Evolutionary conservation across 352 stramenopile genomes (phyloP).

Genomic region (Aphanomyces astaci): DNA sequence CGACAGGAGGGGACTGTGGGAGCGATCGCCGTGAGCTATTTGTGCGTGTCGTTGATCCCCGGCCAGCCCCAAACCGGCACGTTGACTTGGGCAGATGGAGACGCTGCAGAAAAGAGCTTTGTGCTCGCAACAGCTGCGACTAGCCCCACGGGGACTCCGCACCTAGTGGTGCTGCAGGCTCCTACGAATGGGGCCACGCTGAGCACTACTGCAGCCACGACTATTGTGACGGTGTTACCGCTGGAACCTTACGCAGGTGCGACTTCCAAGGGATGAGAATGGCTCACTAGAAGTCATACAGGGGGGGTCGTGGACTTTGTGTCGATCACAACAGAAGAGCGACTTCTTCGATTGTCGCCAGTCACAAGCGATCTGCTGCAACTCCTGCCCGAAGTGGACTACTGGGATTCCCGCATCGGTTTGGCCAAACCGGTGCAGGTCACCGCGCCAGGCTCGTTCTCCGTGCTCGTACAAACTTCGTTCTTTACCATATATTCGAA

Average conservation of each 20-base stretch:
- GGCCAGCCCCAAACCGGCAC: not conserved
- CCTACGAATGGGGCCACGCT: not conserved
- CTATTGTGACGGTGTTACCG: not conserved
- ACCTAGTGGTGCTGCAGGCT: not conserved
- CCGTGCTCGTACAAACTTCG: constrained; percentile 31
- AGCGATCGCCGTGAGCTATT: constrained; percentile 28
- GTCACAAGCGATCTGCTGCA: not conserved
- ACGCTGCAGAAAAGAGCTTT: constrained; percentile 40
- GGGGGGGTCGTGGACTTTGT: constrained; percentile 54
- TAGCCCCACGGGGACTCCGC: not conserved
- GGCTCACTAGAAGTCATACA: not conserved
- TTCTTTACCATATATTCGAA: not conserved
- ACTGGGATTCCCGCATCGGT: constrained; percentile 43
- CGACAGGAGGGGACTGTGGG: constrained; percentile 48
- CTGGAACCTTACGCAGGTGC: not conserved
- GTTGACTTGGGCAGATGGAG: constrained; percentile 47
- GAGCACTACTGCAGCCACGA: not conserved
- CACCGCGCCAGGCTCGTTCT: constrained; percentile 31
- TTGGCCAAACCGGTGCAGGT: constrained; percentile 41
- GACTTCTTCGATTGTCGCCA: not conserved
- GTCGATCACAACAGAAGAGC: not conserved
- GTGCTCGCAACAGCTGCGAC: constrained; percentile 30
- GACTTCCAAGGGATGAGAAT: too few species aligned
- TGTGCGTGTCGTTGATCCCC: constrained; percentile 23
- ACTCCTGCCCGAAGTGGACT: constrained; percentile 38